Evolutionary conservation across 225 moss, liverwort and hornwort species (phyloP), one percentile per base, ranked within the genome.

Genomic region (Physcomitrellopsis africana): DNA sequence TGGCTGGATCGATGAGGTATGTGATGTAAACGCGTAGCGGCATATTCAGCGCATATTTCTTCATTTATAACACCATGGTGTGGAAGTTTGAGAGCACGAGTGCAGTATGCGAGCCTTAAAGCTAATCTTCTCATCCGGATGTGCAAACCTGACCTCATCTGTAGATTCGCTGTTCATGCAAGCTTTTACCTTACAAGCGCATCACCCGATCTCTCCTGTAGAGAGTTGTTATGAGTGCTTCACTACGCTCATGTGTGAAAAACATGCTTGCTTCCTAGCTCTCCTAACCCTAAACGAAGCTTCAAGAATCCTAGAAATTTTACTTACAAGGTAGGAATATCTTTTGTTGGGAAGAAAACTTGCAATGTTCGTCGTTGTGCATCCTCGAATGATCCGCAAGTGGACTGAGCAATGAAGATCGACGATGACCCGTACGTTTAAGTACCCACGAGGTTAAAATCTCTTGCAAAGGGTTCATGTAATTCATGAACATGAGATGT

Each of bases 261-360:
- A 53, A 57, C 22, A 71, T 51, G 22, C 43, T 64, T 1, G 44
- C 56, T 74, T 54, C 26, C 26, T 51, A 22, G 59, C 52, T 71
- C 43, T 53, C 8, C 70, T 70, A 52, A 44, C 20, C 58, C 13
- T 26, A 57, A 41, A 49, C 15, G 51, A 13, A 59, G 27, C 7
- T n/a, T 52, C 17, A 13, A 37, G 4, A 37, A 37, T 4, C 4
- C 26, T 65, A 12, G 64, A 51, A 65, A 24, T 61, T 66, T 6
- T 23, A 23, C n/a, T 10, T 51, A 23, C 59, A 70, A 20, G 51
- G 58, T 58, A 20, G 20, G 55, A n/a, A 63, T 63, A 42, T 22
- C 22, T 29, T 29, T 46, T n/a, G 2, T 11, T 12, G 55, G 19
- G 64, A 60, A 54, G 63, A 47, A 63, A 46, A 2, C 46, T 18